These are phyloP conservation scores for Pseudogymnoascus sp. DNA, from an alignment of 2,329 filamentous ascomycete genomes.

Conservation along the genomic window DNA sequence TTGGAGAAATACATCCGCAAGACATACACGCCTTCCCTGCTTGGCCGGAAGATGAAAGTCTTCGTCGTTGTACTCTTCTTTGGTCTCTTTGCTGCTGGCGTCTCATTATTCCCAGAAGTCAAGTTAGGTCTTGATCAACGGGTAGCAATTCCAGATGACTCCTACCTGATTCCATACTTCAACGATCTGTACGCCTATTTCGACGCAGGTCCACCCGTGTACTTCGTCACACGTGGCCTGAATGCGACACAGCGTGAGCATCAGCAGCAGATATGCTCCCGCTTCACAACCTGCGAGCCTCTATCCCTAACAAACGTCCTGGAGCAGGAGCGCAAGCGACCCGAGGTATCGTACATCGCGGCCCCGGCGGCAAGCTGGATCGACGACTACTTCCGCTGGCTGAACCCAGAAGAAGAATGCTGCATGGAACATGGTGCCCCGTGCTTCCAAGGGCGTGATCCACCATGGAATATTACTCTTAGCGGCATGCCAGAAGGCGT, in stretches of 20 bases:
- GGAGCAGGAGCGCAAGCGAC: conserved; percentile 87
- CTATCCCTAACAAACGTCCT: conserved; percentile 82
- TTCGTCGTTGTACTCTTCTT: conserved; percentile 73
- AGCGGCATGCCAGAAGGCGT: conserved; percentile 84
- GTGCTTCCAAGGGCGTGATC: conserved; percentile 72
- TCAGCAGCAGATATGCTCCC: conserved; percentile 82
- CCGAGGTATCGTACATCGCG: conserved; percentile 79
- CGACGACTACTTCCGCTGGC: conserved; percentile 92
- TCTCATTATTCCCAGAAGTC: conserved; percentile 78
- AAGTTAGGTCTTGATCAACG: conserved; percentile 87
- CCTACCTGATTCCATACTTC: conserved; percentile 93
- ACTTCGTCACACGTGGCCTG: conserved; percentile 80
- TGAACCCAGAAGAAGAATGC: conserved; percentile 74
- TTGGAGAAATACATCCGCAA: conserved; percentile 87
- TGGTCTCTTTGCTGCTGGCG: conserved; percentile 74
- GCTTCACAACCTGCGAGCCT: conserved; percentile 80
- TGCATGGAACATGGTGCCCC: conserved; percentile 63
- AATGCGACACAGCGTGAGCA: conserved; percentile 68
- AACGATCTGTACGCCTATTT: conserved; percentile 93
- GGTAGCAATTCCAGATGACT: conserved; percentile 86
- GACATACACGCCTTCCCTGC: conserved; percentile 72
- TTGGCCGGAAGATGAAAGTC: conserved; percentile 74
- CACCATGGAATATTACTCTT: conserved; percentile 83
- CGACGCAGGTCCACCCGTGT: conserved; percentile 84
- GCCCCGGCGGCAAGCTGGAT: conserved; percentile 91